Conservation (phyloP, 345 rosid species). For the sweet orange (Citrus sinensis) region DNA sequence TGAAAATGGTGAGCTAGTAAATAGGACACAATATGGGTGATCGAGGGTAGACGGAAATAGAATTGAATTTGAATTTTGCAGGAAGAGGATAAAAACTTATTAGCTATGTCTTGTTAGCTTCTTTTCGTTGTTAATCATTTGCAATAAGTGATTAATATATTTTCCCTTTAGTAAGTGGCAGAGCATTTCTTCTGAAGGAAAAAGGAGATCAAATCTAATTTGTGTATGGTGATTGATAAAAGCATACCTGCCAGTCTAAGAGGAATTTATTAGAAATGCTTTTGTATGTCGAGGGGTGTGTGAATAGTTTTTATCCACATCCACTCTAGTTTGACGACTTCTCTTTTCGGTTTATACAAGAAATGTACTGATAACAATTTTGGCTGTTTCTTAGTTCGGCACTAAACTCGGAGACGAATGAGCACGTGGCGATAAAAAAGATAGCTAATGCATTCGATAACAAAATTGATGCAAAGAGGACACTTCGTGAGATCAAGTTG, state of each 20-base stretch:
- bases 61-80: background rate
- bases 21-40: background rate
- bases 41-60: background rate
- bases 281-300: background rate
- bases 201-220: background rate
- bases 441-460: conserved; percentile 77
- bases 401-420: conserved; percentile 71
- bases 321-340: background rate
- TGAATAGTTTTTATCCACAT: background rate
- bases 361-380: background rate
- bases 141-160: background rate
- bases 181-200: background rate
- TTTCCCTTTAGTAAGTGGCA: background rate
- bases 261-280: background rate
- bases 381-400: conserved; percentile 46
- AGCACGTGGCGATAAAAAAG: conserved; percentile 86
- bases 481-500: conserved; percentile 94
- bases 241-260: background rate
- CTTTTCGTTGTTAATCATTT: background rate
- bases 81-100: background rate
- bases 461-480: conserved; percentile 81
- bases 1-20: background rate
- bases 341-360: background rate
- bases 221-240: background rate
- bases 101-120: background rate